Evolutionary conservation across 352 stramenopile genomes (phyloP).

Genomic region (Blastocystis sp.): DNA sequence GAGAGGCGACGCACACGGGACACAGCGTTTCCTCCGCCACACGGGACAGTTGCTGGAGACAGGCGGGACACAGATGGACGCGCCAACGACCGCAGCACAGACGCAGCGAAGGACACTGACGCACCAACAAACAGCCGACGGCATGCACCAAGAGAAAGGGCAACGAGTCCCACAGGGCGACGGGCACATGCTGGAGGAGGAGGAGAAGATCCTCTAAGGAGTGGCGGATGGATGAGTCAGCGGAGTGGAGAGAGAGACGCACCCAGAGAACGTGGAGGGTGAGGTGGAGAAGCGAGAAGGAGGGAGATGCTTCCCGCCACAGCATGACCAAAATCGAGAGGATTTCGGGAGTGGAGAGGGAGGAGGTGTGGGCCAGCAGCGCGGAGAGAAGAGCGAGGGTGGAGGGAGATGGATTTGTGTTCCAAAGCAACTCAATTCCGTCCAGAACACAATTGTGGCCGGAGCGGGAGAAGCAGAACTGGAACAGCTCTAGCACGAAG

Average conservation of each 20-base stretch:
- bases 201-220: no score
- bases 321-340: no score
- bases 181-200: no score
- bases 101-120: background rate
- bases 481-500: background rate
- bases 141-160: background rate
- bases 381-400: background rate
- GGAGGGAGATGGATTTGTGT: background rate
- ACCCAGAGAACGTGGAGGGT: background rate
- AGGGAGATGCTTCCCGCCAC: no score
- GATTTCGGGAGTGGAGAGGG: background rate
- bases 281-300: background rate
- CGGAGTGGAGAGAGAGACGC: background rate
- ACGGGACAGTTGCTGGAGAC: no score
- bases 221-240: background rate
- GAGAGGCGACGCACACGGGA: no score
- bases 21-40: no score
- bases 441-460: conserved; percentile 6
- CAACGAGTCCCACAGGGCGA: background rate
- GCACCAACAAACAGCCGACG: background rate
- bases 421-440: conserved; percentile 24
- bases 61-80: background rate
- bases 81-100: conserved; percentile 40
- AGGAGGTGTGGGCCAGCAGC: background rate
- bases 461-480: background rate